Evolutionary conservation across 1,139 yeast genomes (phyloP).

Genomic region (Schwanniomyces etchellsii): DNA sequence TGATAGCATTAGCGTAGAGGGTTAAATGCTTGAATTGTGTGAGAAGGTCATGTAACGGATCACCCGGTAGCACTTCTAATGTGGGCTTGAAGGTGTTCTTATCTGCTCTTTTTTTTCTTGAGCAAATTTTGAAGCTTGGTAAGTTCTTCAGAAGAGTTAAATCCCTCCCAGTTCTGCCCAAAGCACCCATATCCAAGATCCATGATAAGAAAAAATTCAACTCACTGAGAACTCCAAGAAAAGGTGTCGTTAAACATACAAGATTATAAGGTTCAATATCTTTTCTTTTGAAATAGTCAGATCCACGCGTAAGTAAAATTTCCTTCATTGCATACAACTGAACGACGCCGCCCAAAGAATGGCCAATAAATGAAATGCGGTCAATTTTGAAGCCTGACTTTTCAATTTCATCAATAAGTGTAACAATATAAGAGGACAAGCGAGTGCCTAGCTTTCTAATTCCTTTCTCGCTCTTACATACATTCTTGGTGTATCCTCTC

Average conservation of each 20-base stretch:
- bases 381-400: constrained; percentile 28
- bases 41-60: constrained; percentile 68
- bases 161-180: constrained; percentile 92
- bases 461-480: constrained; percentile 86
- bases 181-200: constrained; percentile 78
- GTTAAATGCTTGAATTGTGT: constrained; percentile 62
- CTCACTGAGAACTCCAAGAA: constrained; percentile 77
- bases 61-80: constrained; percentile 67
- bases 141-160: constrained; percentile 50
- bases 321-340: constrained; percentile 90
- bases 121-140: constrained; percentile 11
- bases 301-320: constrained; percentile 42
- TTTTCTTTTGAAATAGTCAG: constrained; percentile 55
- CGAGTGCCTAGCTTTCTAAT: constrained; percentile 75
- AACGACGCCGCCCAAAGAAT: constrained; percentile 85
- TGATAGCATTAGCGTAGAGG: constrained; percentile 73
- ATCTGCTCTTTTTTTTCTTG: constrained; percentile 3
- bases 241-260: constrained; percentile 79
- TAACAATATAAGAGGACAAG: constrained; percentile 66
- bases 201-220: constrained; percentile 82
- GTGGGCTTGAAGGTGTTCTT: constrained; percentile 47
- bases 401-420: constrained; percentile 38
- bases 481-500: constrained; percentile 77
- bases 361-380: constrained; percentile 82
- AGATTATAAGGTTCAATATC: constrained; percentile 60